Evolutionary conservation across 2,329 filamentous ascomycete species (phyloP), one percentile per base, ranked within the genome.

Genomic region (Ramularia collo-cygni): DNA sequence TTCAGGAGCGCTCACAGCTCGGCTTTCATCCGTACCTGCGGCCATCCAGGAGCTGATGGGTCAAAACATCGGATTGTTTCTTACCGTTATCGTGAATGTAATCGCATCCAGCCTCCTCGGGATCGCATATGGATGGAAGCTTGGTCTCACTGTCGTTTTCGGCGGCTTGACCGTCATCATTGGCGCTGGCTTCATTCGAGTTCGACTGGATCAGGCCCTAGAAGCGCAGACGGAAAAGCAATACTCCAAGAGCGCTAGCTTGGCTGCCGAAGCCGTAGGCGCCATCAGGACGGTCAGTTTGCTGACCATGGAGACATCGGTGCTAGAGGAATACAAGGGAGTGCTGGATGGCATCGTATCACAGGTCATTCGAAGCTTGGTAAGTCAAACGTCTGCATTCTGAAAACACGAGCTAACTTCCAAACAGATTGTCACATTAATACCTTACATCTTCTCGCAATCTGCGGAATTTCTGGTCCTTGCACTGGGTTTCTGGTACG

Each of bases 21-120:
- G 66, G 8, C 57, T 74, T 5, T 64, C 68, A 0, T 67, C 69
- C 4, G 68, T 74, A 34, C 67, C 72, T 2, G 70, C 69, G 9
- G 64, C 70, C 17, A 48, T 76, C 1, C 66, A 70, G 51, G 71
- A 76, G 42, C 52, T 75, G 3, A 57, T 76, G 13, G 69, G 70
- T 1, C 50, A 65, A 0, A 74, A 69, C 19, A 54, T 66, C 14
- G 60, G 58, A 6, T 59, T 62, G 10, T 56, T 63, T 30, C 30
- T 61, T 19, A 60, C 54, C 33, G 52, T 57, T 13, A 12, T 59
- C 1, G 54, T 62, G 34, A 64, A 59, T 21, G 46, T 64, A 3
- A 24, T 58, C 3, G 42, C 55, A 3, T 56, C 54, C 13, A 53
- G 48, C 28, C 46, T 53, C 8, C 48, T 64, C 3, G 60, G 52